Base-by-base conservation (phyloP, 2,329 filamentous ascomycete genomes). In the Penicillium sp. region DNA sequence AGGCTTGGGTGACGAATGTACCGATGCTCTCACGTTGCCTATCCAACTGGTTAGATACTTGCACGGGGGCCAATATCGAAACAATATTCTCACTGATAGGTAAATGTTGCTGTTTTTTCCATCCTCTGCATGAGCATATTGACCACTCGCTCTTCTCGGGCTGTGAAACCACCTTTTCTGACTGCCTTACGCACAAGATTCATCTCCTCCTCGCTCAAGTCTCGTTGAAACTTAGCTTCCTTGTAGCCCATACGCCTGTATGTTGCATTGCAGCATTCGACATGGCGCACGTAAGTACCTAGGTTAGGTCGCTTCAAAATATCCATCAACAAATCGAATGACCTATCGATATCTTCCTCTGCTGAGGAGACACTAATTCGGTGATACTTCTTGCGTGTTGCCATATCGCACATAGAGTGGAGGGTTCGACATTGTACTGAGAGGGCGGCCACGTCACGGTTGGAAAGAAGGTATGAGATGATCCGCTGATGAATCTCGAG, bases 121-220 rank as follows among this genome's bases (percentile, higher is more conserved):
- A 48, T 52, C 28, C 57, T 50, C 40, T 59, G 57, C 56, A 64
- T 50, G 3, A 65, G 45, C 56, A 67, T 64, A 35, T 67, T 61
- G 17, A 66, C 14, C 3, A 67, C 35, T 17, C 26, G 50, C 5
- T 46, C 30, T n/a, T 43, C 45, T 36, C 55, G 44, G 5, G 17
- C 55, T 10, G 8, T 16, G 17, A 66, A 66, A 0, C 59, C 58
- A 3, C 55, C 58, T 10, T 44, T 55, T n/a, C n/a, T 49, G 7
- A 60, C 51, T 17, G 64, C 59, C 8, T 10, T 41, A 14, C 45
- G 37, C 19, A 65, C n/a, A 9, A 56, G 53, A n/a, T 26, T 7
- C 46, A 43, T 58, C 2, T 65, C 62, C 9, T 61, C 55, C 1
- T 40, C 43, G n/a, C 37, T 55, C 16, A 62, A 28, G 5, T 51